A percentile compares a stretch with the other conserved stretches of the same genome.
Evolutionary conservation across 192 early-diverging fungal species (phyloP).

Genomic region (Coemansia sp.): DNA sequence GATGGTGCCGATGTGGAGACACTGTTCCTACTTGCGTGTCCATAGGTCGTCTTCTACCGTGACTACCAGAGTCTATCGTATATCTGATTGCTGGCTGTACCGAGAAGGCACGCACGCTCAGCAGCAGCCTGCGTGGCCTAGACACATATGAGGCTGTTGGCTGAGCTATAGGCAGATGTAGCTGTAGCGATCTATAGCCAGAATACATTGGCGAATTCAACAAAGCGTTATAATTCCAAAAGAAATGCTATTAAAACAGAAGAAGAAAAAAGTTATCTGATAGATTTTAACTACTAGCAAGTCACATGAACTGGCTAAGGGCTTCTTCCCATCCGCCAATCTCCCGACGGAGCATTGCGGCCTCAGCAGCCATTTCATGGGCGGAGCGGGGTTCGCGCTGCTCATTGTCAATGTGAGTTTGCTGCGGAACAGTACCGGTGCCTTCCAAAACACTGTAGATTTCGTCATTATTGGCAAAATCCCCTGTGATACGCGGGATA

Average conservation of each 20-base stretch:
- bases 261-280: constrained; percentile 5
- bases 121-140: background rate
- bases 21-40: constrained; percentile 43
- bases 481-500: constrained; percentile 76
- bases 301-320: constrained; percentile 1
- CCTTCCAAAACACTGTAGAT: constrained; percentile 76
- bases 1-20: constrained; percentile 32
- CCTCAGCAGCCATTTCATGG: constrained; percentile 73
- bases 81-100: background rate
- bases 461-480: constrained; percentile 85
- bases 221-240: background rate
- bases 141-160: background rate
- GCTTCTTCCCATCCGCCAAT: constrained; percentile 17
- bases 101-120: background rate
- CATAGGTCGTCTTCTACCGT: background rate
- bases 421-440: constrained; percentile 25
- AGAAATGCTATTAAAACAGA: background rate
- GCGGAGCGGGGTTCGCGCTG: constrained; percentile 66
- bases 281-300: background rate
- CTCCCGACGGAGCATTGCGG: constrained; percentile 26
- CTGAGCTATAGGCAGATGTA: background rate
- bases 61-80: background rate
- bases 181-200: background rate
- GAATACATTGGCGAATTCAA: constrained; percentile 2
- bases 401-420: constrained; percentile 60